Base-by-base conservation (phyloP, 805 yeast species). In the Hermanozyma aechmeae region DNA sequence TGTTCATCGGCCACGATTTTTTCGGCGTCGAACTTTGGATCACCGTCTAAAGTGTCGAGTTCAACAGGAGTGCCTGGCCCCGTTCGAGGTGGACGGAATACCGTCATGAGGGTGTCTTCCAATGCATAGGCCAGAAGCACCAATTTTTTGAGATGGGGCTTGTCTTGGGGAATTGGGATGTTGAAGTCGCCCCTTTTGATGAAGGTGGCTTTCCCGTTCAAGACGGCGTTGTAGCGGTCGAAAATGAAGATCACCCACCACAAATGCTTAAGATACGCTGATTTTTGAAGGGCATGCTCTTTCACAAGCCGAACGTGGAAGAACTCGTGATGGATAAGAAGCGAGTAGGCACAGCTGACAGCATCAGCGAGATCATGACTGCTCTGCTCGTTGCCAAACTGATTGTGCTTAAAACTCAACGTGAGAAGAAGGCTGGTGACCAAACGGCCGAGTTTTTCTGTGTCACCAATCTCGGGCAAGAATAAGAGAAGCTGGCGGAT, bases 381-480 rank as follows among this genome's bases (percentile, higher is more conserved):
- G 28, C 46, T 39, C 30, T 40, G 46, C 26, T 46, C 51, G 24
- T 38, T 42, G 8, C 53, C 53, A 26, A 30, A 34, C 26, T 39
- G 40, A 31, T 42, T 44, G 28, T 36, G 40, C 21, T 36, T 38
- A 27, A 39, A 45, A 30, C 39, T 38, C 4, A 42, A 31, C 10
- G 41, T 30, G 13, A 48, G 34, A 13, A 48, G 33, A 13, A 45
- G 39, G 34, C 37, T 48, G 10, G 45, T 38, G 14, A 38, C 29
- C 14, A 48, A 32, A 10, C 46, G 23, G 2, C 42, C 25, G 11
- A 48, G 35, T 23, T 41, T 41, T 13, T 45, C 49, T 3, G 44
- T 33, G 30, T 46, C 50, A 4, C 45, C 51, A 10, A 48, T 26
- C 20, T 45, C 48, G 2, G 51, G 51, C 22, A 45, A 34, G 16